phyloP scores from a whole-genome alignment of 805 yeast species.

The Ogataea haglerorum region DNA sequence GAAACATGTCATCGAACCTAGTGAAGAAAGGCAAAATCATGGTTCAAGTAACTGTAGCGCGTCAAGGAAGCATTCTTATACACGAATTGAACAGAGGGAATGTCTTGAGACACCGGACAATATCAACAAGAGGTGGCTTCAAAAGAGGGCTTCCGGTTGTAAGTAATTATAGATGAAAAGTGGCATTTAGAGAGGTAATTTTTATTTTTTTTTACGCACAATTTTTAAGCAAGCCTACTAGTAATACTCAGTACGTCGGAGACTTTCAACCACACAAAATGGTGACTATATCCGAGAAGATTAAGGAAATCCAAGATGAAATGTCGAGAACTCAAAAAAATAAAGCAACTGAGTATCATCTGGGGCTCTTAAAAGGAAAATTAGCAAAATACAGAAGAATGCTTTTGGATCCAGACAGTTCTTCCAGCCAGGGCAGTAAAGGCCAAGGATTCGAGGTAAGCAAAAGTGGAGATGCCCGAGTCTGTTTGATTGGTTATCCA shows the following conservation, averaged over 20 bases:
- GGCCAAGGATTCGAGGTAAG: conserved; percentile 91
- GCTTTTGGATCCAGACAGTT: conserved; percentile 84
- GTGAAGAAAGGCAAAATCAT: background rate
- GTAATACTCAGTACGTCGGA: no score
- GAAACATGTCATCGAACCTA: conserved; percentile 31
- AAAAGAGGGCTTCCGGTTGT: conserved; percentile 25
- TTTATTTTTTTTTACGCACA: no score
- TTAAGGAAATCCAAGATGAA: conserved; percentile 87
- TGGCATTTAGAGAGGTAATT: no score
- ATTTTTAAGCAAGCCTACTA: no score
- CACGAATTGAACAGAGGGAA: conserved; percentile 59
- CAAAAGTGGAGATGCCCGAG: conserved; percentile 95
- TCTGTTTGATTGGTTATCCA: conserved; percentile 93
- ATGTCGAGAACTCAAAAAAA: conserved; percentile 94
- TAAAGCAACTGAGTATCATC: conserved; percentile 96
- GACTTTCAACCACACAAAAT: conserved; percentile 11
- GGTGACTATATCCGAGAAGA: conserved; percentile 56
- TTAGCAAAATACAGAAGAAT: conserved; percentile 90
- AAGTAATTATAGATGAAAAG: no score
- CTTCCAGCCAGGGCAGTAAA: conserved; percentile 53
- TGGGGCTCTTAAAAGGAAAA: conserved; percentile 91
- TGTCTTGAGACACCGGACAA: conserved; percentile 62
- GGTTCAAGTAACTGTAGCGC: no score
- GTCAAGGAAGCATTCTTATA: conserved; percentile 31
- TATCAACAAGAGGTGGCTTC: conserved; percentile 61